A percentile compares a stretch with the other conserved stretches of the same genome.
Conservation (phyloP, 257 asterid genomes). For the Fraxinus quadrangulata region DNA sequence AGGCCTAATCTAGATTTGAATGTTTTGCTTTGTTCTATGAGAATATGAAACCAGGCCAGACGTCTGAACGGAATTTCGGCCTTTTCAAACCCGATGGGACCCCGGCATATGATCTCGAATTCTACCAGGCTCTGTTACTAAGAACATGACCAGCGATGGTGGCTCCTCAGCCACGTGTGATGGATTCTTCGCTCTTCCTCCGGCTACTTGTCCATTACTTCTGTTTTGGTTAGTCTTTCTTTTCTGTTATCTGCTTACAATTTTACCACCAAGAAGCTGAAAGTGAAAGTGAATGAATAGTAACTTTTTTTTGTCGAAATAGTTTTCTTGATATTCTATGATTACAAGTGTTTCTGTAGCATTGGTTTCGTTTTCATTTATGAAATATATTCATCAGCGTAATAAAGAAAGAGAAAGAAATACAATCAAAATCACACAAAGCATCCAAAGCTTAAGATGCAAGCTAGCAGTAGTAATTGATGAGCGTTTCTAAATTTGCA, state of each 20-base stretch:
- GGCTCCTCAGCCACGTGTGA: conserved; percentile 1
- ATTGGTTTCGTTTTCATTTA: too few species aligned
- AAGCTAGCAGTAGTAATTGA: too few species aligned
- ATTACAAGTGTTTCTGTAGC: too few species aligned
- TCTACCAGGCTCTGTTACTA: conserved; percentile 38
- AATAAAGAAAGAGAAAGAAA: too few species aligned
- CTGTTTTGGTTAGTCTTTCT: conserved; percentile 46
- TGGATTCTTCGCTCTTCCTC: conserved; percentile 28
- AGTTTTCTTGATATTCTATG: too few species aligned
- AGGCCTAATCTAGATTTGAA: conserved; percentile 60
- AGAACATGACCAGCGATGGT: conserved; percentile 21
- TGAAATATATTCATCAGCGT: too few species aligned
- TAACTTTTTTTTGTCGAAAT: too few species aligned
- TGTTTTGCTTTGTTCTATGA: conserved; percentile 71
- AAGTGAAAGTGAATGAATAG: too few species aligned
- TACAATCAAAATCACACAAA: too few species aligned
- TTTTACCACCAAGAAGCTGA: too few species aligned
- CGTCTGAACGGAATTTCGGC: conserved; percentile 78
- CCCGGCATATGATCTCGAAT: conserved; percentile 62
- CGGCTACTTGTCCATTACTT: conserved; percentile 55
- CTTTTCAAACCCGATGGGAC: conserved; percentile 79
- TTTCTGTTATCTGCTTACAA: neutral
- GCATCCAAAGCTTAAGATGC: too few species aligned
- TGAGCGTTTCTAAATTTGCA: neutral
- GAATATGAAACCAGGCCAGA: conserved; percentile 82